These are phyloP conservation scores for Huntiella savannae DNA, from an alignment of 2,329 filamentous ascomycete species.

Conservation along the genomic window DNA sequence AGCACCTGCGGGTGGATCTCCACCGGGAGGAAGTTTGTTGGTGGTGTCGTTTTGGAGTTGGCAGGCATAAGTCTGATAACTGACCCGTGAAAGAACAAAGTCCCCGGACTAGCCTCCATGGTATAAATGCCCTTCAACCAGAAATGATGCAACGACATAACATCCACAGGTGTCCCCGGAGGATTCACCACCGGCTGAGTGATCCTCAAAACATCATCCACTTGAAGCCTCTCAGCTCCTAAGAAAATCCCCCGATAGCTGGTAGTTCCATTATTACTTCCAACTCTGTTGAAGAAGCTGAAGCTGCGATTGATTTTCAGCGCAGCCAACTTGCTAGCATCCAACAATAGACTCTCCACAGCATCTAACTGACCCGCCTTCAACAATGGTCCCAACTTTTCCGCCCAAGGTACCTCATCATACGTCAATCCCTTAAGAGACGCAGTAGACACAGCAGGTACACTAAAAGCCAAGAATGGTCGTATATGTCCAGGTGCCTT, in stretches of 20 bases:
- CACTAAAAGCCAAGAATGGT: slow-evolving; percentile 32
- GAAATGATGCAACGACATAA: slow-evolving; percentile 16
- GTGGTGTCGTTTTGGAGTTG: slow-evolving; percentile 11
- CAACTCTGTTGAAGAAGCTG: slow-evolving; percentile 26
- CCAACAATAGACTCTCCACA: slow-evolving; percentile 26
- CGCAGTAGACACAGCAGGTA: slow-evolving; percentile 23
- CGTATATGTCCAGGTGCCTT: slow-evolving; percentile 26
- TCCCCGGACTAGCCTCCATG: slow-evolving; percentile 2
- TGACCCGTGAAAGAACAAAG: slow-evolving; percentile 22
- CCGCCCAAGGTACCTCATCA: slow-evolving; percentile 25
- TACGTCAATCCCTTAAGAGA: slow-evolving; percentile 23
- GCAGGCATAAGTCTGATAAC: slow-evolving; percentile 16
- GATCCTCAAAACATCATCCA: slow-evolving; percentile 30
- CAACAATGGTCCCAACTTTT: slow-evolving; percentile 17
- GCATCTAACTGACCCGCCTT: slow-evolving; percentile 18
- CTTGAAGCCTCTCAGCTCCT: slow-evolving; percentile 29
- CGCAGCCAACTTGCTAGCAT: slow-evolving; percentile 33
- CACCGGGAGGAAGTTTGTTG: slow-evolving; percentile 3
- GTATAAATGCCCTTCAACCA: slow-evolving; percentile 9
- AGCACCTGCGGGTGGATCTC: slow-evolving; percentile 25
- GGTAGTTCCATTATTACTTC: slow-evolving; percentile 18
- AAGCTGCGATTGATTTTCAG: slow-evolving; percentile 29
- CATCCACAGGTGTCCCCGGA: slow-evolving; percentile 11
- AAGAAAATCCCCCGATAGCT: slow-evolving; percentile 30
- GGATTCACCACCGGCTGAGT: slow-evolving; percentile 18